Evolutionary conservation across 83 land plant genomes (phyloP).

Genomic region (Picea engelmannii): DNA sequence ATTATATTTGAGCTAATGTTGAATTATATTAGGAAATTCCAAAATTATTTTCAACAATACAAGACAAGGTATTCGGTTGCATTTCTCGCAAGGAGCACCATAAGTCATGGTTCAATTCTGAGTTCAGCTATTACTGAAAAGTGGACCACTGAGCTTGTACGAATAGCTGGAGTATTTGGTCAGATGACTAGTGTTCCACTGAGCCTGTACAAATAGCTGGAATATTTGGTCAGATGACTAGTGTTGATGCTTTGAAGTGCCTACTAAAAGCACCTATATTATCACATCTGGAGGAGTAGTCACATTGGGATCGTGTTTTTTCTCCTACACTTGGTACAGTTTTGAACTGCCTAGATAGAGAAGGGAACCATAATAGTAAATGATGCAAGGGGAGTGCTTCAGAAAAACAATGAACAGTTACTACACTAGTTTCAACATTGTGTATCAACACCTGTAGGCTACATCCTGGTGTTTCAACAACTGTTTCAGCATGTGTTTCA

Average conservation of each 20-base stretch:
- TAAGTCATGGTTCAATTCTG: neutral
- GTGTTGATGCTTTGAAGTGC: no score
- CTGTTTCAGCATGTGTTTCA: no score
- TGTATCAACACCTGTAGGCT: no score
- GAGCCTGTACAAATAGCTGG: no score
- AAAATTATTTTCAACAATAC: constrained; percentile 8
- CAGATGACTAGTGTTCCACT: no score
- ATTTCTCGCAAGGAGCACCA: constrained; percentile 19
- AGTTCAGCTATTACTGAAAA: neutral
- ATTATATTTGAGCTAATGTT: constrained; percentile 33
- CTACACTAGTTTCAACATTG: no score
- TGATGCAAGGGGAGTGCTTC: no score
- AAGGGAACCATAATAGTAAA: constrained; percentile 19
- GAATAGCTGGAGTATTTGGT: neutral
- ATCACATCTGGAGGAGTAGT: constrained; percentile 12
- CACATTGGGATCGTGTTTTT: constrained; percentile 71
- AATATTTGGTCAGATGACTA: no score
- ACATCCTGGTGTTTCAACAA: no score
- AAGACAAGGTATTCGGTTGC: constrained; percentile 44
- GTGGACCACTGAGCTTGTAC: neutral
- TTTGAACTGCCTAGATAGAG: constrained; percentile 62
- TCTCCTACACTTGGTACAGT: constrained; percentile 87
- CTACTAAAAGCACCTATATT: no score
- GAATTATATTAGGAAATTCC: constrained; percentile 19
- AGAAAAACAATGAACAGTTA: no score